Base-by-base conservation (phyloP, 2,329 filamentous ascomycete species). In the Trichoderma sp. region DNA sequence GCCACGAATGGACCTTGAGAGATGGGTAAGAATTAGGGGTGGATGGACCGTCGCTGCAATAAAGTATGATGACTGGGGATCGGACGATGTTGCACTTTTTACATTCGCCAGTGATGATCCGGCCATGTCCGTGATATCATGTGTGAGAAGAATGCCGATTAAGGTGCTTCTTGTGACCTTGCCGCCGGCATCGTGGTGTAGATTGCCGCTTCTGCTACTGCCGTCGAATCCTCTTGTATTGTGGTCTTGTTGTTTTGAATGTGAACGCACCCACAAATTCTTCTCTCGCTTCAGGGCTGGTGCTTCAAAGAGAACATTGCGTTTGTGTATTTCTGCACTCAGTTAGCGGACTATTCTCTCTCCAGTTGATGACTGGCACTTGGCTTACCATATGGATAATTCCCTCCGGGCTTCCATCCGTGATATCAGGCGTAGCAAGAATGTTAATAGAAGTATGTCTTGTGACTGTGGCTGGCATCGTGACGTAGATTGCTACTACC, bases 381-480 rank as follows among this genome's bases (percentile, higher is more conserved):
- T 32, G 30, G 2, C 30, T 32, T 32, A 10, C 30, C 30, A 10
- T 32, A 32, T 32, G 7, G 30, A 10, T 32, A 10, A 32, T 32
- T 32, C 2, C 7, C 30, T 10, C 74, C 73, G 13, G 74, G 71
- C 4, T 83, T 70, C 68, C 30, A 32, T 87, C 86, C 14, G 86
- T 85, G 11, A 83, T 81, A 72, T 89, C 87, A n/a, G 88, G 88
- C 0, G 87, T 90, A 16, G 85, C 84, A 24, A 87, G 81, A 71
- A 84, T 75, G 70, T 76, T 76, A 34, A 59, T 70, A 6, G 77
- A 74, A 7, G 70, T 66, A 7, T 71, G 72, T 60, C 76, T 73
- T 1, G 70, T 70, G 0, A 71, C 68, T 67, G 34, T 78, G 77
- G n/a, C 66, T 60, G 11, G 63, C 18, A 52, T 75, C 74, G 11